Conservation (phyloP, 345 rosid species). For the Populus alba region DNA sequence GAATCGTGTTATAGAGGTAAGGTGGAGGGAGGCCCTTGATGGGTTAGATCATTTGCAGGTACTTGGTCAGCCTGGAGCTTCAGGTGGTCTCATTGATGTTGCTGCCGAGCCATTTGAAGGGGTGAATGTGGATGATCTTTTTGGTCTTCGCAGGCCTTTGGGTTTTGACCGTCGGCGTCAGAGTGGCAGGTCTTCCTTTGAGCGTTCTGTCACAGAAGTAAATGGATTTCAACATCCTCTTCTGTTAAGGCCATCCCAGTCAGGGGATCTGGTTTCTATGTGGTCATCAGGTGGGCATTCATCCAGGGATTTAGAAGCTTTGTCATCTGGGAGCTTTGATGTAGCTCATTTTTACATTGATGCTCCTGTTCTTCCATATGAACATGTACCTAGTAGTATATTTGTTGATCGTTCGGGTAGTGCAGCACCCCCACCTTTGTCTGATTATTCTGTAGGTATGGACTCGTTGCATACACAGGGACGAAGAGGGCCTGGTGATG, state of each 20-base stretch:
- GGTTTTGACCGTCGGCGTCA: conserved; percentile 87
- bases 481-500: conserved; percentile 79
- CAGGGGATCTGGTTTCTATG: conserved; percentile 57
- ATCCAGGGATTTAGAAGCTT: conserved; percentile 70
- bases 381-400: conserved; percentile 60
- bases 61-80: conserved; percentile 78
- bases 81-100: conserved; percentile 71
- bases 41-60: conserved; percentile 90
- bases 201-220: conserved; percentile 63
- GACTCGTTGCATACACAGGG: conserved; percentile 63
- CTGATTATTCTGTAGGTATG: conserved; percentile 77
- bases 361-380: conserved; percentile 81
- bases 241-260: conserved; percentile 73
- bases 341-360: conserved; percentile 84
- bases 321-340: conserved; percentile 69
- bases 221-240: conserved; percentile 94
- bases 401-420: conserved; percentile 68
- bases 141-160: conserved; percentile 81
- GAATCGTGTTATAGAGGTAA: conserved; percentile 81
- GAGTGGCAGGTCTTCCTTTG: conserved; percentile 68
- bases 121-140: conserved; percentile 89
- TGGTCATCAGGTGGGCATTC: conserved; percentile 66
- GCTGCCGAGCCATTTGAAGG: conserved; percentile 97
- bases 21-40: conserved; percentile 97
- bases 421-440: conserved; percentile 66